phyloP scores from a whole-genome alignment of 352 stramenopile species.

The Thalassiosira mediterranea region DNA sequence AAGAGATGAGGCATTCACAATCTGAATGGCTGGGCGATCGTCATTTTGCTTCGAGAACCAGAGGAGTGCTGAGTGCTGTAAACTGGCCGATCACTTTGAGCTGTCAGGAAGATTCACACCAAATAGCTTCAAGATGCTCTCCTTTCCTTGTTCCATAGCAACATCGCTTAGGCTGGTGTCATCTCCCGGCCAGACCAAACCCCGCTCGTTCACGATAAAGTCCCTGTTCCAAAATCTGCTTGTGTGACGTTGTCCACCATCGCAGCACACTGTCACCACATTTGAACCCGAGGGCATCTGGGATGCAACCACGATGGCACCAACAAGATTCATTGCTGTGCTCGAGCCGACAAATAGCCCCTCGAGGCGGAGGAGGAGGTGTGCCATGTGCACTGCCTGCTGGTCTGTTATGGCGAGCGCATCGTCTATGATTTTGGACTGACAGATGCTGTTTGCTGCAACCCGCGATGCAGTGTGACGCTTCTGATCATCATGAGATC shows the following conservation, averaged over 20 bases:
- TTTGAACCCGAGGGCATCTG: constrained; percentile 65
- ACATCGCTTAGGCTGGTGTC: constrained; percentile 4
- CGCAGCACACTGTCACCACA: constrained; percentile 89
- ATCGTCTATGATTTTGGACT: constrained; percentile 60
- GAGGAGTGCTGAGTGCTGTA: no score
- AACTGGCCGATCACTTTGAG: no score
- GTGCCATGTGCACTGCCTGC: constrained; percentile 96
- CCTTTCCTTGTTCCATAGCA: no score
- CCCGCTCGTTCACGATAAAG: constrained; percentile 53
- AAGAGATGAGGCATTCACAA: no score
- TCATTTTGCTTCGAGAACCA: no score
- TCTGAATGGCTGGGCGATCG: no score
- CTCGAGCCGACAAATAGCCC: constrained; percentile 90
- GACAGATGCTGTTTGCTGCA: background rate
- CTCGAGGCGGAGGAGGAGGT: constrained; percentile 94
- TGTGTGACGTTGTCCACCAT: constrained; percentile 83
- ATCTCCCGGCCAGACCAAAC: constrained; percentile 36
- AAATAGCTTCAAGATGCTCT: no score
- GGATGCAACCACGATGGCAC: constrained; percentile 73
- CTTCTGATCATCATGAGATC: constrained; percentile 1
- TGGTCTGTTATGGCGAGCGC: constrained; percentile 88
- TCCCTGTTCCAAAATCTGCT: constrained; percentile 81
- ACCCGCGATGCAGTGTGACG: background rate
- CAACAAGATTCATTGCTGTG: constrained; percentile 87
- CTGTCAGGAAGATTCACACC: no score